Evolutionary conservation across 2,329 filamentous ascomycete species (phyloP), one percentile per base, ranked within the genome.

Genomic region (Annulohypoxylon truncatum): DNA sequence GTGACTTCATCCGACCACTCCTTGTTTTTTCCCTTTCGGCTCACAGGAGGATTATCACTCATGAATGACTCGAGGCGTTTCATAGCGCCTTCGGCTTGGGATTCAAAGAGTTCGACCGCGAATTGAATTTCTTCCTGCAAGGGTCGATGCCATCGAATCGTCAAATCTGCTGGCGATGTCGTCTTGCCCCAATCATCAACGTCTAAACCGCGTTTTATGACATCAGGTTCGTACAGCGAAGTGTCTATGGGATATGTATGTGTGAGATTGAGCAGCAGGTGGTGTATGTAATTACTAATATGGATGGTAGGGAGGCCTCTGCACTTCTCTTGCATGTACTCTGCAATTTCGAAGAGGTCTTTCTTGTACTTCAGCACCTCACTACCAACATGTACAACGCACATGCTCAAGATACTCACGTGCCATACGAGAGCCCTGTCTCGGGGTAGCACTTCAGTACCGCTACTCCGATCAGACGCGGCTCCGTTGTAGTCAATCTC

Each of bases 1-100:
- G 94, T 95, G 26, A 98, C 91, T 77, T 99, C 96, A 77, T 99
- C 96, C 0, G 95, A 97, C 96, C 96, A 99, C 74, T 97, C 95
- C 79, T 98, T 99, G 72, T 97, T 96, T 77, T 95, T 97, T 35
- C 96, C 96, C 71, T 94, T 95, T 61, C 95, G 88, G 78, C 94
- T 96, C 56, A 98, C 90, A 2, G 89, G 90, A 1, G 94, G 91
- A 33, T 91, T 87, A 47, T 93, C 90, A 67, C 92, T 90, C 75
- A 93, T 96, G n/a, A 99, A 85, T 6, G 90, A 87, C 67, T 88
- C 87, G 10, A 99, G 81, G 66, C 93, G 89, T 62, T 89, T 83
- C 65, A 95, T 86, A 1, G 95, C 94, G 40, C 88, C 89, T 61
- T 88, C 88, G 4, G 92, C 90, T 78, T 98, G 94, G 1, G 90